Conservation (phyloP, 148 eudicot genomes). For the Fagopyrum homotropicum region DNA sequence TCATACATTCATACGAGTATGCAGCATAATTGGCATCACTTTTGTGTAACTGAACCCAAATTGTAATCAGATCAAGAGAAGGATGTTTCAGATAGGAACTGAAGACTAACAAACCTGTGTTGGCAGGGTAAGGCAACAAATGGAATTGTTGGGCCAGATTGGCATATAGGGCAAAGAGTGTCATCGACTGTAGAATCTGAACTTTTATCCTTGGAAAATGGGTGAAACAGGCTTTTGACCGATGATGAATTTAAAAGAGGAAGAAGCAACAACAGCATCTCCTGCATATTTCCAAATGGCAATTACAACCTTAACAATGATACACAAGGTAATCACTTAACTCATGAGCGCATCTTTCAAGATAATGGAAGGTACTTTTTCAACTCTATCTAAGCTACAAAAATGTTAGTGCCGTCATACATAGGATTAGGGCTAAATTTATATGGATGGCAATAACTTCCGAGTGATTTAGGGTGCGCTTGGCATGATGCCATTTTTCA, state of each 20-base stretch:
- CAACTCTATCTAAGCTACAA: neutral
- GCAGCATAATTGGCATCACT: neutral
- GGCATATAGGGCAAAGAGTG: constrained; percentile 81
- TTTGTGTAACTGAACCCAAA: neutral
- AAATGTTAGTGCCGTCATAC: neutral
- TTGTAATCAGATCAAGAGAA: neutral
- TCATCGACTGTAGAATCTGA: constrained; percentile 52
- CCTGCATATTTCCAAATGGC: constrained; percentile 41
- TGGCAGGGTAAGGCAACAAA: constrained; percentile 90
- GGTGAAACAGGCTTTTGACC: constrained; percentile 62
- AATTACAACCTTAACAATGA: neutral
- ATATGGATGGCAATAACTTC: neutral
- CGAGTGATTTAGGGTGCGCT: no score
- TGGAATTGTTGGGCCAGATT: constrained; percentile 64
- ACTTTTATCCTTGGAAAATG: constrained; percentile 78
- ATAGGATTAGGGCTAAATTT: neutral
- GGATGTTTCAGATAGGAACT: neutral
- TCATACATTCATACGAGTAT: neutral
- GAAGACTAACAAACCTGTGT: constrained; percentile 57
- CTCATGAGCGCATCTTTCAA: neutral
- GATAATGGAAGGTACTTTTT: neutral
- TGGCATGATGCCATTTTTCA: no score
- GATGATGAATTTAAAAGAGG: constrained; percentile 95
- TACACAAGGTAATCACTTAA: neutral
- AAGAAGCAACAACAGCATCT: constrained; percentile 90